phyloP scores from a whole-genome alignment of 1,284 basidiomycete genomes.

The Cystobasidiaceae sp. region DNA sequence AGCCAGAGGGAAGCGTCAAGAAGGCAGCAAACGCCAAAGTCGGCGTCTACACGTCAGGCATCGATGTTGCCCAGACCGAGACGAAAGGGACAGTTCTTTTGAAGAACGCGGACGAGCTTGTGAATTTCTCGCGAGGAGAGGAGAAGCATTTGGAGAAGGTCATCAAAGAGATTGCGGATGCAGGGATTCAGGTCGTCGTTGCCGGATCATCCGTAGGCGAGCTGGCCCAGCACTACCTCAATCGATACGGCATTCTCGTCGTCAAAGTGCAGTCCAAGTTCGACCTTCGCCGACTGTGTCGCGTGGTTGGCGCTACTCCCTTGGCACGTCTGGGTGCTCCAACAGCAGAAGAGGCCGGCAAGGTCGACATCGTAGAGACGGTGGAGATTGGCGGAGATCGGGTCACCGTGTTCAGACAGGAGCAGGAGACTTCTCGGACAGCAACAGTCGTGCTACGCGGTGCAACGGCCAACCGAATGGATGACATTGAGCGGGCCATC shows the following conservation, averaged over 20 bases:
- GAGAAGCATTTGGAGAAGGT: conserved; percentile 93
- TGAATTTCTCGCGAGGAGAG: conserved; percentile 92
- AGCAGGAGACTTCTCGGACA: conserved; percentile 61
- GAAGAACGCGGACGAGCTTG: conserved; percentile 92
- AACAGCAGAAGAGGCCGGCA: conserved; percentile 92
- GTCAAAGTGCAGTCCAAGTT: conserved; percentile 98
- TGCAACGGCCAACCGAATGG: conserved; percentile 87
- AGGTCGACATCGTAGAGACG: conserved; percentile 88
- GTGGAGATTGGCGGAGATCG: conserved; percentile 96
- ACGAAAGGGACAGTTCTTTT: conserved; percentile 98
- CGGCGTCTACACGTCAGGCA: conserved; percentile 85
- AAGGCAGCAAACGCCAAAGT: conserved; percentile 79
- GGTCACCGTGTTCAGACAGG: conserved; percentile 90
- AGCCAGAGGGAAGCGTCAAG: conserved; percentile 85
- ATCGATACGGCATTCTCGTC: conserved; percentile 87
- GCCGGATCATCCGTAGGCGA: conserved; percentile 91
- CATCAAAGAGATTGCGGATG: conserved; percentile 93
- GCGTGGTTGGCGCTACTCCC: conserved; percentile 92
- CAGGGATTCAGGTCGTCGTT: conserved; percentile 89
- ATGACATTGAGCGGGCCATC: conserved; percentile 91
- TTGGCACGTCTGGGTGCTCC: conserved; percentile 93
- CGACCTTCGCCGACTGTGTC: conserved; percentile 86
- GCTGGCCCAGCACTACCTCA: conserved; percentile 93
- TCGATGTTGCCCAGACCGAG: conserved; percentile 94
- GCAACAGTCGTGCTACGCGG: conserved; percentile 95